Conservation (phyloP, 164 flowering plant species). For the Kingdonia uniflora region DNA sequence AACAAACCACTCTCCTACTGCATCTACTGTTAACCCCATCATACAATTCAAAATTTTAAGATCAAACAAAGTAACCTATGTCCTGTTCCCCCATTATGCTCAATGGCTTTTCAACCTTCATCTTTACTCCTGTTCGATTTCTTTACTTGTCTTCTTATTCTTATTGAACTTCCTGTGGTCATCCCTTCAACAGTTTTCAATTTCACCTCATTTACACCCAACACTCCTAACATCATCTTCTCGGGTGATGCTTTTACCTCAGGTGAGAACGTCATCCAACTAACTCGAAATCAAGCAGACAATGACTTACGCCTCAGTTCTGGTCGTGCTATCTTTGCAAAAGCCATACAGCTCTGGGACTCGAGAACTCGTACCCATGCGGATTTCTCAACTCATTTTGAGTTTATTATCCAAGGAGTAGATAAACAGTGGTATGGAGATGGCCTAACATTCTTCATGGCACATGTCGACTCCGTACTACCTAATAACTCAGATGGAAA, state of each 20-base stretch:
- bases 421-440: conserved; percentile 6
- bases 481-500: conserved; percentile 11
- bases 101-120: conserved; percentile 9
- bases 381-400: conserved; percentile 21
- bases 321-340: conserved; percentile 12
- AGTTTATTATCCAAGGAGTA: conserved; percentile 12
- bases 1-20: conserved; percentile 10
- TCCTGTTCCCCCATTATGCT: background rate
- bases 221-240: conserved; percentile 5
- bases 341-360: conserved; percentile 14
- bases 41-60: conserved; percentile 5
- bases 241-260: conserved; percentile 13
- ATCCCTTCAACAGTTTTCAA: conserved; percentile 10
- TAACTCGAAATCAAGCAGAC: conserved; percentile 14
- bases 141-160: background rate
- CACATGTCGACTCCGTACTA: conserved; percentile 10
- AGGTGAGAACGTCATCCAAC: conserved; percentile 9
- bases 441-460: conserved; percentile 20
- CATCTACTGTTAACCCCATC: background rate
- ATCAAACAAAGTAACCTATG: background rate
- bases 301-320: conserved; percentile 1
- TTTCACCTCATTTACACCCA: conserved; percentile 13
- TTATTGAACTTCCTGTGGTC: conserved; percentile 5
- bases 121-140: background rate
- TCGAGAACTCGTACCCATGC: background rate